Base-by-base conservation (phyloP, 176 grass and related monocot species). In the Rhynchospora tenuis region DNA sequence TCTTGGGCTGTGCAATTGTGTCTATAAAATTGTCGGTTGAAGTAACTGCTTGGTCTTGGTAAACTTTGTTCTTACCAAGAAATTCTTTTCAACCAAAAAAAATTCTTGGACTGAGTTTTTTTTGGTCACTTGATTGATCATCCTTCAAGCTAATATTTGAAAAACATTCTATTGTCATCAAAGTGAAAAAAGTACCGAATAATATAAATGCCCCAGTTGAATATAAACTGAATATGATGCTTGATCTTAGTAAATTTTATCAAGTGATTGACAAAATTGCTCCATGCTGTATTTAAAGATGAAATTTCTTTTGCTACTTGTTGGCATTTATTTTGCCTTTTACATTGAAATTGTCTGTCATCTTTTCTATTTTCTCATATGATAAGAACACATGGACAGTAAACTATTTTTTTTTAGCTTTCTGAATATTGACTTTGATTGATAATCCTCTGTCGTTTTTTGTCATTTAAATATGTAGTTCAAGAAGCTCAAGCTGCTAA, bases 391-490 rank as follows among this genome's bases (percentile, higher is more conserved):
- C 6, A 6, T 58, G 16, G 4, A 58, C 13, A 58, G 55, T 31
- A 20, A 47, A 22, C 9, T 71, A n/a, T 43, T 70, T n/a, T 70
- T 71, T 71, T 3, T 45, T 26, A 31, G 23, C 24, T n/a, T 82
- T 24, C 23, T 9, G 26, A 46, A 50, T 71, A 17, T 83, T 13
- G 59, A 80, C 14, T 78, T 75, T 69, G 33, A 17, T 48, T 79
- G 24, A 12, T 45, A 13, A 50, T 26, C 7, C 43, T 52, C 46
- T 50, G 0, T 48, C 9, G 43, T 59, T 17, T 86, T 33, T 24
- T 69, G 16, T 75, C 81, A 81, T 48, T 55, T 54, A 12, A 27
- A 45, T 83, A 44, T 62, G 73, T 45, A 69, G 59, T 66, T 83
- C 59, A 20, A 81, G 64, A 56, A 2, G 7, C 23, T 68, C 70